A percentile compares a stretch with the other conserved stretches of the same genome.
These are phyloP conservation scores for Cylindrodendrum hubeiense DNA, from an alignment of 2,329 filamentous ascomycete species.

Conservation along the genomic window DNA sequence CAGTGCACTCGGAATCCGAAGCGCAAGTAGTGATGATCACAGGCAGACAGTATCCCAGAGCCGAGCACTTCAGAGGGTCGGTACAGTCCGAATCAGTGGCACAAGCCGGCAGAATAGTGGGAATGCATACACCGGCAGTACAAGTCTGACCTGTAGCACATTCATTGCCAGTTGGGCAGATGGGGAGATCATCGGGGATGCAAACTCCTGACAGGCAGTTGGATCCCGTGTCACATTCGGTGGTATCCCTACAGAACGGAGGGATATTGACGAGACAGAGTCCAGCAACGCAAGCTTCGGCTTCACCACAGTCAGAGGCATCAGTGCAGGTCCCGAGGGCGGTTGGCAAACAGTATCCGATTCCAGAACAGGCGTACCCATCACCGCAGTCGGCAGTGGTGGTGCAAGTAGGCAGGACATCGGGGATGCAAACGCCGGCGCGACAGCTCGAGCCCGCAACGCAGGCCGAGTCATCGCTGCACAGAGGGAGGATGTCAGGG, in stretches of 20 bases:
- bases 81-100: neutral
- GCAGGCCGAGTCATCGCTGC: neutral
- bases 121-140: neutral
- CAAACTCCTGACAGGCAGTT: neutral
- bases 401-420: neutral
- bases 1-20: neutral
- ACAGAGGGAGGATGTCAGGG: neutral
- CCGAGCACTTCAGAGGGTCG: neutral
- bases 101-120: neutral
- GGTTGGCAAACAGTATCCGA: no score
- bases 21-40: neutral
- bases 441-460: neutral
- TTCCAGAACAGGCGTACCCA: neutral
- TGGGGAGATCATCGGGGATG: neutral
- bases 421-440: neutral
- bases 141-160: neutral
- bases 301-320: no score
- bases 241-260: neutral
- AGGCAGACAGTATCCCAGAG: slow-evolving; percentile 14
- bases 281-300: no score
- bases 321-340: no score
- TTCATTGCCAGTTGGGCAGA: neutral
- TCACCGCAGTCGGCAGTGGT: neutral
- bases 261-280: neutral
- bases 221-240: neutral